Conservation (phyloP, 2,329 filamentous ascomycete genomes). For the Fusarium sp. region DNA sequence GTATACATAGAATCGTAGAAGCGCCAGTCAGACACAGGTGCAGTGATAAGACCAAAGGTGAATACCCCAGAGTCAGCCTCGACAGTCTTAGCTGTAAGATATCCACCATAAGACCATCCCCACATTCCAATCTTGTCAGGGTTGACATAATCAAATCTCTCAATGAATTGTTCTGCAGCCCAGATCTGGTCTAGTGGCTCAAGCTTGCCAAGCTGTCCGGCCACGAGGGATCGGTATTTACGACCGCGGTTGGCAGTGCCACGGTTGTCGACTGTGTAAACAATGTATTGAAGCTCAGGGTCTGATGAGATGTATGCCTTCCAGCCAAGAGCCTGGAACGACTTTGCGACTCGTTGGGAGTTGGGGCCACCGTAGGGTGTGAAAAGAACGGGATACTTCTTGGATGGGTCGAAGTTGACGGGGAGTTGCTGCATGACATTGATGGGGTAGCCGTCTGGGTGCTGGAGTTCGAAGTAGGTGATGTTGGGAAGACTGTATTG, state of each 20-base stretch:
- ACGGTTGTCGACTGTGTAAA: conserved; percentile 78
- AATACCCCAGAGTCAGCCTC: conserved; percentile 74
- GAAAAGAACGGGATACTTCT: conserved; percentile 77
- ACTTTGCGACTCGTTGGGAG: conserved; percentile 72
- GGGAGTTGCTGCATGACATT: conserved; percentile 78
- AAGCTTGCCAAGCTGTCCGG: conserved; percentile 72
- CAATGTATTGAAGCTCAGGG: conserved; percentile 76
- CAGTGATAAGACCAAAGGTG: conserved; percentile 73
- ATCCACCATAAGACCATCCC: conserved; percentile 79
- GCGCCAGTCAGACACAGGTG: conserved; percentile 77
- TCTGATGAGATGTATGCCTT: conserved; percentile 76
- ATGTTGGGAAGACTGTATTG: conserved; percentile 75
- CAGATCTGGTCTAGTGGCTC: conserved; percentile 78
- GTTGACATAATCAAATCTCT: conserved; percentile 69
- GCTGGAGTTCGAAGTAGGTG: conserved; percentile 73
- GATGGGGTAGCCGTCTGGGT: conserved; percentile 72
- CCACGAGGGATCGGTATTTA: conserved; percentile 71
- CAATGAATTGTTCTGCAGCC: conserved; percentile 71
- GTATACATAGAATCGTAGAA: conserved; percentile 82
- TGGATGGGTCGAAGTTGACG: conserved; percentile 72
- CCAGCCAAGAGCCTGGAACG: conserved; percentile 70
- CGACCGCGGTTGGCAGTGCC: conserved; percentile 77
- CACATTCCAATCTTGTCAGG: conserved; percentile 74
- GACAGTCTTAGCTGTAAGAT: conserved; percentile 75
- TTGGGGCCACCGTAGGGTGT: conserved; percentile 78